Base-by-base conservation (phyloP, 352 stramenopile genomes). In the Phytophthora europaea region DNA sequence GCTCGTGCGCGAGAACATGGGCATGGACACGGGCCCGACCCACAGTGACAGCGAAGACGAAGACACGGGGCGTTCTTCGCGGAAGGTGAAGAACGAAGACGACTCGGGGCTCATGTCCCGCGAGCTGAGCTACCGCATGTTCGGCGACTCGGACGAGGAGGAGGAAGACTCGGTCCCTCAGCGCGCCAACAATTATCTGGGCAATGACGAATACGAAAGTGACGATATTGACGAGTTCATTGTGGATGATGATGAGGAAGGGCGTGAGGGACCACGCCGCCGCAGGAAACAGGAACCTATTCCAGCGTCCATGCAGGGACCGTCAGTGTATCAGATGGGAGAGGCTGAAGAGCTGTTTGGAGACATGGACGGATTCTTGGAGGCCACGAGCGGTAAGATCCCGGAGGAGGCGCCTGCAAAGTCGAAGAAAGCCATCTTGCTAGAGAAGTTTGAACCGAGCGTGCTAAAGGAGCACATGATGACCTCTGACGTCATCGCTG, bases 161-260 rank as follows among this genome's bases (percentile, higher is more conserved):
- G 90, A 97, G 68, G 90, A 97, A 34, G 84, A 94, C 38, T 88
- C 84, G 33, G 86, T 81, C 0, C 85, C 87, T 0, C 79, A 86
- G 22, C 80, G 85, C 18, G 86, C 83, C 50, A 90, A 84, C 64
- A 94, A 94, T 64, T 97, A 95, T 65, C 68, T 94, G 3, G 91
- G 90, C 50, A 93, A 93, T 31, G 87, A 96, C 45, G 91, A 97
- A 61, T 97, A 96, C 73, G 90, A 96, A 73, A 96, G 89, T 67
- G 91, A 97, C 50, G 89, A 96, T 43, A 95, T 96, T 65, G 91
- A 96, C 51, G 91, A 96, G 60, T 97, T 97, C 43, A 97, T 97
- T 47, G 91, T 97, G 12, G 90, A 95, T 50, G 91, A 97, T 52
- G 91, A 97, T 43, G 91, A 97, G 75, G 91, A 97, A 82, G 88